Conservation (phyloP, 805 yeast species). For the Wickerhamiella dianesei region DNA sequence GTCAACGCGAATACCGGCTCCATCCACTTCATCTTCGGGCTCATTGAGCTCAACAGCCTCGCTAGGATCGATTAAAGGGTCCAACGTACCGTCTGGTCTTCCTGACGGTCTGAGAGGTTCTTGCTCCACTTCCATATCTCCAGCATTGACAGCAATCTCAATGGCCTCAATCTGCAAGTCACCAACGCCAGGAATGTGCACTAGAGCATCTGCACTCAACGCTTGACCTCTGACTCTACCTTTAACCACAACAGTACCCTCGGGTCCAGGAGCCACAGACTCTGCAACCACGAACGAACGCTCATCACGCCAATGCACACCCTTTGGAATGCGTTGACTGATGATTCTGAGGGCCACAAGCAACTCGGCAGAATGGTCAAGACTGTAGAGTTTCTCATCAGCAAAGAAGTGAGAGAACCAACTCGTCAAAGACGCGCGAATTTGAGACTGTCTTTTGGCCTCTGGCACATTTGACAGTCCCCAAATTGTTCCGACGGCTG, state of each 20-base stretch:
- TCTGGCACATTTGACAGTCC: slow-evolving; percentile 42
- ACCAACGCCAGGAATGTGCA: slow-evolving; percentile 83
- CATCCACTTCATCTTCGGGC: slow-evolving; percentile 21
- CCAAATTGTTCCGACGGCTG: slow-evolving; percentile 65
- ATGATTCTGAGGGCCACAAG: slow-evolving; percentile 55
- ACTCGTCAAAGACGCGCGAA: slow-evolving; percentile 47
- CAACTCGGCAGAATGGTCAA: slow-evolving; percentile 59
- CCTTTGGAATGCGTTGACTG: slow-evolving; percentile 77
- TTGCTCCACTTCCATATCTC: slow-evolving; percentile 20
- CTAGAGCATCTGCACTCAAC: slow-evolving; percentile 58
- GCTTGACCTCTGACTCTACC: slow-evolving; percentile 73
- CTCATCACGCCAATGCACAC: slow-evolving; percentile 83
- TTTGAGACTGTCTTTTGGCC: slow-evolving; percentile 61
- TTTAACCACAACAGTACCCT: slow-evolving; percentile 41
- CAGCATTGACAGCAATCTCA: slow-evolving; percentile 25
- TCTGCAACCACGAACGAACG: slow-evolving; percentile 82
- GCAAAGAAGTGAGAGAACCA: slow-evolving; percentile 70
- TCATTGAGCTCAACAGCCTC: slow-evolving; percentile 16
- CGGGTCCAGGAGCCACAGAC: slow-evolving; percentile 31
- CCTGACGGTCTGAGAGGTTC: not conserved
- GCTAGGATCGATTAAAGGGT: slow-evolving; percentile 2
- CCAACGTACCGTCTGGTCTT: not conserved
- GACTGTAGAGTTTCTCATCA: slow-evolving; percentile 57
- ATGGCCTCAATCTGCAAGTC: slow-evolving; percentile 67
- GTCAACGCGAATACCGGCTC: slow-evolving; percentile 40